phyloP scores from a whole-genome alignment of 208 protist genomes.

The Trypanosoma grayi region DNA sequence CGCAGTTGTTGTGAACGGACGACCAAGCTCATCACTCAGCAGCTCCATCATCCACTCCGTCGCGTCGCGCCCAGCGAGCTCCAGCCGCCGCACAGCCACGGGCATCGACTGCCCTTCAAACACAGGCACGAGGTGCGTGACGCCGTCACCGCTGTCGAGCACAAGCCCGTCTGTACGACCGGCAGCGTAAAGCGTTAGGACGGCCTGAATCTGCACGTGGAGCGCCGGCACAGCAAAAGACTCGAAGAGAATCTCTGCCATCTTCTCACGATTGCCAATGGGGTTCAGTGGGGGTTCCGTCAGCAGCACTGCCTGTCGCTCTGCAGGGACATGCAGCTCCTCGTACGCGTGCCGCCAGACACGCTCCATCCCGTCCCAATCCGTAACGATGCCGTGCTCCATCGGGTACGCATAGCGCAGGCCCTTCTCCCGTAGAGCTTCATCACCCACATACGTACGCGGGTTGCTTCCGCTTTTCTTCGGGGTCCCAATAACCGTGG shows the following conservation, averaged over 20 bases:
- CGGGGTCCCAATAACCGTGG: constrained; percentile 93
- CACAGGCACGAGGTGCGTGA: constrained; percentile 92
- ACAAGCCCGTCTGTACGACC: constrained; percentile 92
- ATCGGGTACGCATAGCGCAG: constrained; percentile 93
- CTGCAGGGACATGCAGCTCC: constrained; percentile 94
- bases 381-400: constrained; percentile 95
- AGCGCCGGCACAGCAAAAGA: constrained; percentile 85
- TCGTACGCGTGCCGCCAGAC: constrained; percentile 98
- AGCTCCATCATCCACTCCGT: constrained; percentile 95
- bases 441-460: constrained; percentile 92
- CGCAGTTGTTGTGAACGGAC: constrained; percentile 94
- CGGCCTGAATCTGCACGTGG: constrained; percentile 95
- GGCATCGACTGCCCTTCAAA: constrained; percentile 92
- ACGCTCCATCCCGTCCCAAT: constrained; percentile 98
- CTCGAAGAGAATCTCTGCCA: constrained; percentile 95
- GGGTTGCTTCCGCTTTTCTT: constrained; percentile 93
- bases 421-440: constrained; percentile 92
- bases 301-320: constrained; percentile 95
- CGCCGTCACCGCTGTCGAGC: constrained; percentile 92
- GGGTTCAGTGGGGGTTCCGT: constrained; percentile 93
- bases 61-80: constrained; percentile 93
- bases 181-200: constrained; percentile 94
- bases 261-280: constrained; percentile 92
- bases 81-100: constrained; percentile 78
- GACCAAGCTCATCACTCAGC: constrained; percentile 88